Evolutionary conservation across 495 filamentous ascomycete genomes (phyloP), one percentile per base, ranked within the genome.

Genomic region (Pseudoneurospora amorphoporcata): DNA sequence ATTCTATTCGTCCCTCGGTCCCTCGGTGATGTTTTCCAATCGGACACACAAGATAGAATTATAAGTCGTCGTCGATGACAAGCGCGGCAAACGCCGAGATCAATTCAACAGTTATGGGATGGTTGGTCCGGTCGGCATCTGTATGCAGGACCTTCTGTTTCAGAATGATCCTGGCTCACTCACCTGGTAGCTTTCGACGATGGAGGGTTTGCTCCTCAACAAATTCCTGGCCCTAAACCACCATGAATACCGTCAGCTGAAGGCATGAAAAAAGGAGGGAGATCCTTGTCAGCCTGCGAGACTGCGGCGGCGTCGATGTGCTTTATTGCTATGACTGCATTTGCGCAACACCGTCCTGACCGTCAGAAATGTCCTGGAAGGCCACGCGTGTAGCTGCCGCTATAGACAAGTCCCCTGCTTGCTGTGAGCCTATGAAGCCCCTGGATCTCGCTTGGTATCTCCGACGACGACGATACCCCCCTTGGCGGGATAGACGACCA

Each of bases 401-500:
- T 23, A 23, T 23, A 65, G 23, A 23, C 19, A 23, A 19, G 14
- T 65, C 29, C 53, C 53, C 53, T 65, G 53, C 23, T 23, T 23
- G 23, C 45, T 53, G 45, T 23, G n/a, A 23, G 23, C 23, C 23
- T 23, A 23, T 23, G 23, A 23, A 23, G 23, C 71, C 43, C 71
- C 68, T 72, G 19, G 73, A 72, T 75, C 68, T 72, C 73, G 71
- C 68, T 72, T 70, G 71, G 68, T 68, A 72, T 72, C 71, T 68
- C 68, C 68, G 38, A 39, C 19, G 47, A 23, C n/a, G 47, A 14
- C 10, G 35, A 53, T 53, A n/a, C 3, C 1, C 8, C 16, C n/a
- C 9, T 29, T 53, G 19, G 10, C 45, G 45, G 19, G 5, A 29
- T 10, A 29, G 10, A 65, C 53, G 29, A 65, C 29, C 29, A 65